Conservation (phyloP, 2,329 filamentous ascomycete genomes). For the Lachnellula cervina region DNA sequence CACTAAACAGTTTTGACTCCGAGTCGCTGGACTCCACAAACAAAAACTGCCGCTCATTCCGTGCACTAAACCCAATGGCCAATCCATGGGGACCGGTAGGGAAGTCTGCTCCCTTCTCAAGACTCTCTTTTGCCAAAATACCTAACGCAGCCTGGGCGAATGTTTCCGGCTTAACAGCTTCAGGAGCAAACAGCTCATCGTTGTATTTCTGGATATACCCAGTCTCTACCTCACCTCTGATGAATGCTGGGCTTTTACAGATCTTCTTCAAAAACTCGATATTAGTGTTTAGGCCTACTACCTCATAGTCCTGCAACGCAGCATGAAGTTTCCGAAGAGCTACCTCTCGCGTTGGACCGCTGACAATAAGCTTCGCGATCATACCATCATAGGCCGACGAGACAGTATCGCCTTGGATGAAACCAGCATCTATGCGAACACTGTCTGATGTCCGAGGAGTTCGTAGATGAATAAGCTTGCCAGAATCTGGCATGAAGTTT, state of each 20-base stretch:
- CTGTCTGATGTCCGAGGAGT: conserved; percentile 66
- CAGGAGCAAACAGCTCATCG: conserved; percentile 67
- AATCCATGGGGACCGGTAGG: conserved; percentile 38
- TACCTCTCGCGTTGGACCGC: conserved; percentile 70
- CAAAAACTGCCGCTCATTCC: conserved; percentile 24
- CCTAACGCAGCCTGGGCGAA: conserved; percentile 84
- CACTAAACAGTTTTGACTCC: conserved; percentile 15
- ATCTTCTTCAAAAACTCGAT: conserved; percentile 93
- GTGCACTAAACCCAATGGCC: conserved; percentile 46
- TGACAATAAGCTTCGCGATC: conserved; percentile 96
- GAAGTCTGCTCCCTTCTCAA: conserved; percentile 24
- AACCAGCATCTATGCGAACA: conserved; percentile 88
- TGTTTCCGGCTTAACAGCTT: conserved; percentile 62
- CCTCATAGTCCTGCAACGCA: conserved; percentile 82
- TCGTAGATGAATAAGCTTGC: conserved; percentile 75
- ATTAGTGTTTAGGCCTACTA: conserved; percentile 90
- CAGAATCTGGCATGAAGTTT: conserved; percentile 92
- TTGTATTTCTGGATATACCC: conserved; percentile 91
- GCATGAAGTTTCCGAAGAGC: conserved; percentile 77
- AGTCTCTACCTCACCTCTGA: conserved; percentile 85
- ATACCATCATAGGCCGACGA: conserved; percentile 96
- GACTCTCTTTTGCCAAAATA: conserved; percentile 50
- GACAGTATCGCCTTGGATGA: conserved; percentile 84
- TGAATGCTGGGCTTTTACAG: conserved; percentile 75
- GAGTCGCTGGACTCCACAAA: conserved; percentile 16